Conservation (phyloP, 805 yeast species). For the Zygosaccharomyces kombuchaensis region DNA sequence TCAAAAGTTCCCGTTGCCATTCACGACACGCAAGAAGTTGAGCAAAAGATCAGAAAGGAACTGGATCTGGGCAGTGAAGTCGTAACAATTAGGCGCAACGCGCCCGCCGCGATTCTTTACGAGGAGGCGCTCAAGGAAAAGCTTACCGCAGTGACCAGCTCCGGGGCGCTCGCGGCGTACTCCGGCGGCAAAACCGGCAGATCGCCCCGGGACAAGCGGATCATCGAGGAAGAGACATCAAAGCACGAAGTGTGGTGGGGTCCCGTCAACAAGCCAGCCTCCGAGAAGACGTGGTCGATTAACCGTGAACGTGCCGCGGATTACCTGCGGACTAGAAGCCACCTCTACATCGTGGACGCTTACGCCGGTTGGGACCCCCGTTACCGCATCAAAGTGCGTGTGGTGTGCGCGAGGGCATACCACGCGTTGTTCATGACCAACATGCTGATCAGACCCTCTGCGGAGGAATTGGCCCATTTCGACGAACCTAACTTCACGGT, state of each 20-base stretch:
- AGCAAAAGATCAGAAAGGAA: constrained; percentile 31
- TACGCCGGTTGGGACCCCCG: constrained; percentile 99
- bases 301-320: constrained; percentile 96
- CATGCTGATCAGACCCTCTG: constrained; percentile 93
- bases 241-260: constrained; percentile 96
- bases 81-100: constrained; percentile 71
- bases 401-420: constrained; percentile 97
- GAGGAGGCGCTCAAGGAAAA: constrained; percentile 90
- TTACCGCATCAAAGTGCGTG: constrained; percentile 91
- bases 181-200: constrained; percentile 97
- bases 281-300: constrained; percentile 90
- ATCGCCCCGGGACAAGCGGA: constrained; percentile 97
- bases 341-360: constrained; percentile 92
- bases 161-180: constrained; percentile 94
- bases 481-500: constrained; percentile 98
- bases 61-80: constrained; percentile 58
- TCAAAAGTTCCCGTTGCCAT: constrained; percentile 16
- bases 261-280: constrained; percentile 93
- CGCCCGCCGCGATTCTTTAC: constrained; percentile 87
- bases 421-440: constrained; percentile 98
- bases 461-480: constrained; percentile 78
- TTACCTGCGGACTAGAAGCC: constrained; percentile 91
- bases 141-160: constrained; percentile 84
- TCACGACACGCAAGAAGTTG: constrained; percentile 20
- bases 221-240: constrained; percentile 90